Evolutionary conservation across 106 monocot species (phyloP).

Genomic region (Acanthochlamys bracteata): DNA sequence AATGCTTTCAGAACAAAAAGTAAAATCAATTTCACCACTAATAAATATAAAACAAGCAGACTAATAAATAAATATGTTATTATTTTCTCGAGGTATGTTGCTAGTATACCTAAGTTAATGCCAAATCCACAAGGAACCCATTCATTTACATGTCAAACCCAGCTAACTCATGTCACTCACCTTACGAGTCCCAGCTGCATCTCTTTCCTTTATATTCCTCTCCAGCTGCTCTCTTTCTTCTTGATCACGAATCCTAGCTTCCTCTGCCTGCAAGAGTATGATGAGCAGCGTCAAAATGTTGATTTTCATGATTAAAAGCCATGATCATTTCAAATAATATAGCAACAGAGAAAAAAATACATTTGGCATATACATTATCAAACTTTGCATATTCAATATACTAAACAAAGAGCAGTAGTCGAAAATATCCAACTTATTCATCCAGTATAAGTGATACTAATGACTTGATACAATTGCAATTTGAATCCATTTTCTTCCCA

Average conservation of each 20-base stretch:
- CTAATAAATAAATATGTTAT: background rate
- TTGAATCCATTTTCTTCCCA: too few species aligned
- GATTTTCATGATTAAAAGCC: background rate
- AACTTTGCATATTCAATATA: background rate
- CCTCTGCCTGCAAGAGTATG: conserved; percentile 44
- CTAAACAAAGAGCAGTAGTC: background rate
- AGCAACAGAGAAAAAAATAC: background rate
- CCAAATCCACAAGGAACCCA: too few species aligned
- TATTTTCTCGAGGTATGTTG: background rate
- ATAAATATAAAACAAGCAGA: background rate
- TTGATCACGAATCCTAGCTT: conserved; percentile 72
- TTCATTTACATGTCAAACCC: background rate
- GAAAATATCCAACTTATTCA: background rate
- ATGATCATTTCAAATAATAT: background rate
- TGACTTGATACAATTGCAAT: too few species aligned
- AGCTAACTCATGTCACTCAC: conserved; percentile 13
- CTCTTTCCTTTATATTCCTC: conserved; percentile 76
- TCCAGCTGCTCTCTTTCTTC: conserved; percentile 76
- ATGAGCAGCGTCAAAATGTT: background rate
- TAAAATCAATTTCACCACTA: background rate
- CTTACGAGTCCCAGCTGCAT: conserved; percentile 75
- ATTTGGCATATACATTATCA: background rate
- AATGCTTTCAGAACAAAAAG: background rate
- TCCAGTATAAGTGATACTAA: background rate
- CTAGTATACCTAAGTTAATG: background rate